A percentile compares a stretch with the other conserved stretches of the same genome.
These are phyloP conservation scores for Heliamphora pulchella DNA, from an alignment of 179 eudicot species.

Conservation along the genomic window DNA sequence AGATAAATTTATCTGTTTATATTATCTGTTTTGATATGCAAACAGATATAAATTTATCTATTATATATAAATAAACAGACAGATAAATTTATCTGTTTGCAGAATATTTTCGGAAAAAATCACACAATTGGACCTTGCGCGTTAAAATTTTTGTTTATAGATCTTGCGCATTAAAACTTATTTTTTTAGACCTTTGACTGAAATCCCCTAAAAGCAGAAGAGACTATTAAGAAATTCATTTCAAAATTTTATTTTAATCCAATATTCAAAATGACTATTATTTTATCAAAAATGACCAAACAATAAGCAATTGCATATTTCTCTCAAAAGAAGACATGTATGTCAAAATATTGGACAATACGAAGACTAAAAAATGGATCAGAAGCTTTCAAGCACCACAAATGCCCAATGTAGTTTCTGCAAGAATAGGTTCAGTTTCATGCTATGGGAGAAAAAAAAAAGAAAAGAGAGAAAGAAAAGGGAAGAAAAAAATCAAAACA, in stretches of 20 bases:
- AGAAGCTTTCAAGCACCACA: background rate
- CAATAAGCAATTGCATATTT: background rate
- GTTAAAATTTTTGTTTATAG: too few relatives aligned
- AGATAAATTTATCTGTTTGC: too few relatives aligned
- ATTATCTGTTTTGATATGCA: too few relatives aligned
- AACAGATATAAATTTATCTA: too few relatives aligned
- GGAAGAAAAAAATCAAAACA: too few relatives aligned
- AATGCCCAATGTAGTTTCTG: background rate
- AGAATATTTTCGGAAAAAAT: too few relatives aligned
- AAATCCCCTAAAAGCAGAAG: slow-evolving; percentile 40
- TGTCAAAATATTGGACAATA: background rate
- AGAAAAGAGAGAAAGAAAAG: background rate
- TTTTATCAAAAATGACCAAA: background rate
- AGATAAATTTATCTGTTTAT: too few relatives aligned
- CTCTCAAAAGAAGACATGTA: background rate
- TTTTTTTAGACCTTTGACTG: too few relatives aligned
- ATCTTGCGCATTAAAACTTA: too few relatives aligned
- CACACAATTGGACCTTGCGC: too few relatives aligned
- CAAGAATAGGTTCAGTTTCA: background rate
- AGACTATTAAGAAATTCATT: background rate
- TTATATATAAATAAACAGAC: too few relatives aligned
- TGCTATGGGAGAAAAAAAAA: background rate
- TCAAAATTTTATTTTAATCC: background rate
- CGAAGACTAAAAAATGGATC: background rate
- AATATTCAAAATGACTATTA: background rate